Percentiles rank a stretch among this genome's conserved stretches.
These are phyloP conservation scores for Fusarium verrucosum DNA, from an alignment of 2,329 filamentous ascomycete species.

Conservation along the genomic window DNA sequence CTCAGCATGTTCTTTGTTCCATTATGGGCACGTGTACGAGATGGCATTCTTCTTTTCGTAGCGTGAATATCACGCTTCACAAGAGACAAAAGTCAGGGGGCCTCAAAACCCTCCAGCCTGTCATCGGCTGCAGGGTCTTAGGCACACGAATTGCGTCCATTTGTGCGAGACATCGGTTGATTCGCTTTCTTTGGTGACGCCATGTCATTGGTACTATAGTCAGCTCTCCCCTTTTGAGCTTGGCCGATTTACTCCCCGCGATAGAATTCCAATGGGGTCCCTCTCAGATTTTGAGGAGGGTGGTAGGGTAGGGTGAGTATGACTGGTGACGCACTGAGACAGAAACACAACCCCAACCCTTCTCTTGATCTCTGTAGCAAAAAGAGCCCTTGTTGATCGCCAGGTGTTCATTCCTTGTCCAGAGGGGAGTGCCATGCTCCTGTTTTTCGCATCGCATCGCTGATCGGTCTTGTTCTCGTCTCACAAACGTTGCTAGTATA, in stretches of 20 bases:
- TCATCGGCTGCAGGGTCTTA: constrained; percentile 31
- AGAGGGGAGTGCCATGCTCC: neutral
- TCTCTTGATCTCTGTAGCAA: neutral
- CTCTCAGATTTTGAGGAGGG: constrained; percentile 1
- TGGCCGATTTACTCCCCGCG: constrained; percentile 14
- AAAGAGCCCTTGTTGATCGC: constrained; percentile 16
- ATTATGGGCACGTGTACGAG: constrained; percentile 21
- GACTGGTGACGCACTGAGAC: constrained; percentile 31
- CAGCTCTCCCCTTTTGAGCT: constrained; percentile 26
- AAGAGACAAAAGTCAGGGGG: constrained; percentile 27
- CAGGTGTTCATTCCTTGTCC: constrained; percentile 20
- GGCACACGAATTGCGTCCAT: constrained; percentile 19
- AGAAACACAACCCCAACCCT: constrained; percentile 13
- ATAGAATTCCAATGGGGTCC: constrained; percentile 30
- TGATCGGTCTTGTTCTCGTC: constrained; percentile 4
- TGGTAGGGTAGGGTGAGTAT: constrained; percentile 34
- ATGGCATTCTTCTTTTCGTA: neutral
- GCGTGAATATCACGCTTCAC: constrained; percentile 16
- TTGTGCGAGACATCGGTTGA: constrained; percentile 31
- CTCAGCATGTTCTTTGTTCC: constrained; percentile 5
- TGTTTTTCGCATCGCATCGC: constrained; percentile 9
- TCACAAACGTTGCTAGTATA: neutral
- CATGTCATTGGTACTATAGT: constrained; percentile 21
- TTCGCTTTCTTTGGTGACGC: constrained; percentile 28
- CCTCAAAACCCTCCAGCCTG: constrained; percentile 18